A percentile compares a stretch with the other conserved stretches of the same genome.
Evolutionary conservation across 306 rosid genomes (phyloP).

Genomic region (Ceratonia siliqua): DNA sequence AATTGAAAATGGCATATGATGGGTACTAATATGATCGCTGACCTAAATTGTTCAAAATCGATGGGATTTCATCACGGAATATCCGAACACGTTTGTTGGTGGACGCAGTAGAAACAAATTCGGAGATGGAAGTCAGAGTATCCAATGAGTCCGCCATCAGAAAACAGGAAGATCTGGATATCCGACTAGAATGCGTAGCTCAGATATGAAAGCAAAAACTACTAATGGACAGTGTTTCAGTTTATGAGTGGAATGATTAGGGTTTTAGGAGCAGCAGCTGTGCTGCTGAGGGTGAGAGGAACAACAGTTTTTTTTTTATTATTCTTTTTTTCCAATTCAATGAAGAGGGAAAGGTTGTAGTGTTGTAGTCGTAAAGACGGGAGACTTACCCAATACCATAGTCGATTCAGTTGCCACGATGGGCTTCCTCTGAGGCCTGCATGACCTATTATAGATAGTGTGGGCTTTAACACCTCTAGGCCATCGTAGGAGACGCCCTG

Average conservation of each 20-base stretch:
- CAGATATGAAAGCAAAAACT: neutral
- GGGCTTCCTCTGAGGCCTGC: neutral
- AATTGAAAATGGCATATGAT: neutral
- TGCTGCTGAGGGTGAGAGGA: neutral
- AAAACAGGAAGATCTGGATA: conserved; percentile 39
- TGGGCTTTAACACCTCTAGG: too few relatives aligned
- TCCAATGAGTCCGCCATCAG: conserved; percentile 71
- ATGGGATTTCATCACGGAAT: conserved; percentile 69
- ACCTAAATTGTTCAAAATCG: conserved; percentile 59
- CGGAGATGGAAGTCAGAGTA: conserved; percentile 55
- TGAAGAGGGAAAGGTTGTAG: neutral
- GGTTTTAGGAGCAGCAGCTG: conserved; percentile 16
- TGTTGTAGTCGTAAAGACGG: too few relatives aligned
- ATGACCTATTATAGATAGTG: too few relatives aligned
- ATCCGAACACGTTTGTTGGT: conserved; percentile 68
- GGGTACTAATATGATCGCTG: conserved; percentile 12
- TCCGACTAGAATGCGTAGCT: conserved; percentile 5
- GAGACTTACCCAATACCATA: neutral
- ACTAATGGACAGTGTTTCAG: conserved; percentile 15
- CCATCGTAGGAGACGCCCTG: too few relatives aligned
- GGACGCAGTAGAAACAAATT: conserved; percentile 65
- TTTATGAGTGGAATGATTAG: neutral
- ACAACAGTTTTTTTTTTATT: neutral
- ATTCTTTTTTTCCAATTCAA: neutral
- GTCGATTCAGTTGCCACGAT: neutral